phyloP scores from a whole-genome alignment of 208 protist genomes.

The Crithidia acanthocephali region DNA sequence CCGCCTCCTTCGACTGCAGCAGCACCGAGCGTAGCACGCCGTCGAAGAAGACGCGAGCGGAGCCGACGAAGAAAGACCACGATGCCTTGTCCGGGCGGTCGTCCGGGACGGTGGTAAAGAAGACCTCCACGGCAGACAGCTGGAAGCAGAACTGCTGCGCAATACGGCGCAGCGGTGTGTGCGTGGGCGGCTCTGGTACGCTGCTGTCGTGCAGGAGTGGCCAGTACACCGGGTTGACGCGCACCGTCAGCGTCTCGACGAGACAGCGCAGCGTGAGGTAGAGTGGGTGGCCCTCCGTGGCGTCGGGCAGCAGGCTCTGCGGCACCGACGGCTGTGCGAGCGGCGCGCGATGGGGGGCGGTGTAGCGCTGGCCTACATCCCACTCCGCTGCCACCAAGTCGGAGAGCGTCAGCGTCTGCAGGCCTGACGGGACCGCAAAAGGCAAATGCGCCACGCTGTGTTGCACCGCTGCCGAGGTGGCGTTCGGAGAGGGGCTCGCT shows the following conservation, averaged over 20 bases:
- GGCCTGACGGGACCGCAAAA: neutral
- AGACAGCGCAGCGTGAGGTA: conserved; percentile 30
- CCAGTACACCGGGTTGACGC: conserved; percentile 28
- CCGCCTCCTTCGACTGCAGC: conserved; percentile 40
- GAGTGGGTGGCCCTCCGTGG: conserved; percentile 9
- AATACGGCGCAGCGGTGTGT: conserved; percentile 26
- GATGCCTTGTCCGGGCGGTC: conserved; percentile 33
- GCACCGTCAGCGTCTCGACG: conserved; percentile 5
- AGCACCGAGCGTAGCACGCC: conserved; percentile 59
- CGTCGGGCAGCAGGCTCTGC: conserved; percentile 5
- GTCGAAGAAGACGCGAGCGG: conserved; percentile 39
- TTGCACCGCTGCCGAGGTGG: neutral
- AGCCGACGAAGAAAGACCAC: conserved; percentile 52
- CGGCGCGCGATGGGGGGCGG: conserved; percentile 2
- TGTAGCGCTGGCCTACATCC: conserved; percentile 26
- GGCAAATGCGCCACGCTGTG: neutral
- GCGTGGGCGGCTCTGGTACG: conserved; percentile 14
- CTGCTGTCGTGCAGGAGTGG: conserved; percentile 27
- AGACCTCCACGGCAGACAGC: conserved; percentile 16
- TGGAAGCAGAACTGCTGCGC: conserved; percentile 16
- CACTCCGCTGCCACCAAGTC: conserved; percentile 32
- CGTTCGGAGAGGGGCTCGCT: too few species aligned
- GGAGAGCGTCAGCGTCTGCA: neutral
- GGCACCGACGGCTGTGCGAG: conserved; percentile 12
- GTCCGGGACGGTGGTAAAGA: conserved; percentile 31